Evolutionary conservation across 2,329 filamentous ascomycete species (phyloP).

Genomic region (Mycosphaerelloides madeirae): DNA sequence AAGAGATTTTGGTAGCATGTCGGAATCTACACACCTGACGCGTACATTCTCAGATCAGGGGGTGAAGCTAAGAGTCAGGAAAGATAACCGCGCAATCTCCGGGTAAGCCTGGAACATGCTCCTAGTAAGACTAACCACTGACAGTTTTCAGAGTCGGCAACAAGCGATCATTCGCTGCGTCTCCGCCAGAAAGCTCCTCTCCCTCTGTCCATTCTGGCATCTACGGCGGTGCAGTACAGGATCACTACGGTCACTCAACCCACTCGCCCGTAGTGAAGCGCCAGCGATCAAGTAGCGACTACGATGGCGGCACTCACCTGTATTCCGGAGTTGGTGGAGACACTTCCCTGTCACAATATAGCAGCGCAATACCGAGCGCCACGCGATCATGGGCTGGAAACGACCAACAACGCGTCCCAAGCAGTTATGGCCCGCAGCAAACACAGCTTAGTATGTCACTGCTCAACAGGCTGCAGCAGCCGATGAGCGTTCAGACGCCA

Average conservation of each 20-base stretch:
- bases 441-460: conserved; percentile 11
- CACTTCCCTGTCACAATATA: conserved; percentile 11
- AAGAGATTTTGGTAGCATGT: conserved; percentile 75
- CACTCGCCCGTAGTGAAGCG: conserved; percentile 21
- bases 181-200: conserved; percentile 18
- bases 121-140: neutral
- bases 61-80: conserved; percentile 73
- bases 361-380: conserved; percentile 13
- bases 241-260: conserved; percentile 14
- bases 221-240: conserved; percentile 18
- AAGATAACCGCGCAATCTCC: conserved; percentile 60
- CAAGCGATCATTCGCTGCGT: conserved; percentile 18
- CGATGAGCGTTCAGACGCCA: conserved; percentile 12
- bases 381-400: conserved; percentile 10
- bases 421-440: conserved; percentile 14
- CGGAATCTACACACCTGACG: conserved; percentile 75
- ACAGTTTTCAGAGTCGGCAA: conserved; percentile 12
- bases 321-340: conserved; percentile 14
- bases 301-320: conserved; percentile 19
- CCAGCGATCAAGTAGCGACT: conserved; percentile 25
- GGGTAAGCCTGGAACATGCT: conserved; percentile 7
- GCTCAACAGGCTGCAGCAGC: conserved; percentile 10
- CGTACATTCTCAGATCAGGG: conserved; percentile 83
- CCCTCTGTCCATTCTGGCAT: conserved; percentile 11
- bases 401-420: conserved; percentile 12